phyloP scores from a whole-genome alignment of 768 basidiomycete genomes.

The Hortiboletus campestris region DNA sequence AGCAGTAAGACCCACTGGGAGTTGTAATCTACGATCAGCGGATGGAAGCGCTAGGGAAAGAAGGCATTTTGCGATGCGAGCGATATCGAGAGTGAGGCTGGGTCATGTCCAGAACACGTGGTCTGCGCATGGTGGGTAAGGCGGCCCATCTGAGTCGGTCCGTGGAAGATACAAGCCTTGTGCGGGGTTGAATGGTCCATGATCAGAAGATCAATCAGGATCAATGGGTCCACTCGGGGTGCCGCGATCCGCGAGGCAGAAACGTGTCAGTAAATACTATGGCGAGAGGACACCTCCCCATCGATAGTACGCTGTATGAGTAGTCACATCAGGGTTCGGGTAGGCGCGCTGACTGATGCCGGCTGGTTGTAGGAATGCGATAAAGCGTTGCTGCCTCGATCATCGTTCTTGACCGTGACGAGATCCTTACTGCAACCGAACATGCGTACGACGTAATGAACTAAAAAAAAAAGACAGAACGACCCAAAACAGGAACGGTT shows the following conservation, averaged over 20 bases:
- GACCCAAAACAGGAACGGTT: conserved; percentile 6
- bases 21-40: conserved; percentile 19
- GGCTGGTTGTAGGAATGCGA: neutral
- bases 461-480: neutral
- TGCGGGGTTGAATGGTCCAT: conserved; percentile 7
- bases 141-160: conserved; percentile 7
- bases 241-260: conserved; percentile 19
- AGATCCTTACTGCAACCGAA: neutral
- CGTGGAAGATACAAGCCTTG: conserved; percentile 15
- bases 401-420: too few species aligned
- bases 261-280: conserved; percentile 6
- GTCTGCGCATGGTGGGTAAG: conserved; percentile 16
- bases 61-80: conserved; percentile 10
- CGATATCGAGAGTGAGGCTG: conserved; percentile 3
- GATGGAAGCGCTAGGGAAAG: conserved; percentile 8
- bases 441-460: neutral
- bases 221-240: conserved; percentile 14
- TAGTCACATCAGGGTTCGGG: neutral
- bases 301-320: neutral
- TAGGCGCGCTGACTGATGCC: too few species aligned
- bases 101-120: conserved; percentile 29
- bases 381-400: neutral
- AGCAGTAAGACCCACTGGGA: conserved; percentile 19
- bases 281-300: neutral
- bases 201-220: conserved; percentile 19